phyloP scores from a whole-genome alignment of 225 moss, liverwort and hornwort genomes.

The Climacium dendroides region DNA sequence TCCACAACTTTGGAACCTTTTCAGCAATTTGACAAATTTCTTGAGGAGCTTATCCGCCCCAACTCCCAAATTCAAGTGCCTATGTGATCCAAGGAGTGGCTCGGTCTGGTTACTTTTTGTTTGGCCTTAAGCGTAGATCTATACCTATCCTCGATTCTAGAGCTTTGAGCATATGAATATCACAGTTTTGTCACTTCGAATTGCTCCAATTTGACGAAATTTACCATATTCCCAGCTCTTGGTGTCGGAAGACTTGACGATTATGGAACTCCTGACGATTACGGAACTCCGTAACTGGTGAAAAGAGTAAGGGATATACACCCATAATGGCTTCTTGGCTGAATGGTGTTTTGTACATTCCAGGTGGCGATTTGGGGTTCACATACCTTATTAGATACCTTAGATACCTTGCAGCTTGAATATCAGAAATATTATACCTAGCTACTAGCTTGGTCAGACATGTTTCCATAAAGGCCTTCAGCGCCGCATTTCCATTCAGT shows the following conservation, averaged over 20 bases:
- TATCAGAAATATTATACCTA: neutral
- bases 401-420: neutral
- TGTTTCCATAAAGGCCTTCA: too few relatives aligned
- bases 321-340: neutral
- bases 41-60: neutral
- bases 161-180: neutral
- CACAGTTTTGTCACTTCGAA: neutral
- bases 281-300: neutral
- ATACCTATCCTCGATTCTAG: too few relatives aligned
- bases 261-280: neutral
- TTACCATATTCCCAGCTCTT: neutral
- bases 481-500: too few relatives aligned
- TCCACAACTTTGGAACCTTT: constrained; percentile 38
- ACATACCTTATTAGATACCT: neutral
- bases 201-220: neutral
- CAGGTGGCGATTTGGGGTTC: neutral
- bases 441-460: too few relatives aligned
- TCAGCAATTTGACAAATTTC: neutral
- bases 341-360: neutral
- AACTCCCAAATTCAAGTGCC: neutral
- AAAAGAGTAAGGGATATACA: neutral
- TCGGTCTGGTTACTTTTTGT: constrained; percentile 18
- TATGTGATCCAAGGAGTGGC: constrained; percentile 19
- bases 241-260: too few relatives aligned
- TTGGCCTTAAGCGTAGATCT: neutral